Conservation (phyloP, 352 stramenopile species). For the Phytophthora nicotianae region DNA sequence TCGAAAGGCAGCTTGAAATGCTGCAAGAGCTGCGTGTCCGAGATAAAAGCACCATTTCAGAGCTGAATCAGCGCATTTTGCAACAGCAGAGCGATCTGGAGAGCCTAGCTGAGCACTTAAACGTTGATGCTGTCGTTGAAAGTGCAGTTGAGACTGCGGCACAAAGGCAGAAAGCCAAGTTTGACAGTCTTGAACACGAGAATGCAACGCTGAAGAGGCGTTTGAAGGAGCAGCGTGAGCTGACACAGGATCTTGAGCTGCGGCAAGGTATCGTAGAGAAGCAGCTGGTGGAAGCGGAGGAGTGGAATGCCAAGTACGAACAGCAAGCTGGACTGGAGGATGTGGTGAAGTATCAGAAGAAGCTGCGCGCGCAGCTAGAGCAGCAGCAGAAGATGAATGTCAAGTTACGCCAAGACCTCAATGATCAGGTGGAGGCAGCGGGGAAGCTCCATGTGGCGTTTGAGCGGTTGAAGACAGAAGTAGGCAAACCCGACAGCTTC, state of each 20-base stretch:
- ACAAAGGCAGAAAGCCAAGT: conserved; percentile 37
- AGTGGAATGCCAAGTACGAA: conserved; percentile 78
- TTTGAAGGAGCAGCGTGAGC: conserved; percentile 52
- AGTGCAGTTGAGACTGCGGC: conserved; percentile 43
- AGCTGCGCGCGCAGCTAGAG: conserved; percentile 65
- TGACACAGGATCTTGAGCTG: conserved; percentile 62
- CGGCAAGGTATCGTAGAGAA: conserved; percentile 65
- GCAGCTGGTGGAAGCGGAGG: conserved; percentile 56
- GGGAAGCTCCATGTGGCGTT: conserved; percentile 62
- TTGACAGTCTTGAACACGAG: conserved; percentile 35
- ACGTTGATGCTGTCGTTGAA: conserved; percentile 41
- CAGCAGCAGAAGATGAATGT: conserved; percentile 65
- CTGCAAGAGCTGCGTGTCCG: conserved; percentile 71
- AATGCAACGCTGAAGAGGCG: conserved; percentile 48
- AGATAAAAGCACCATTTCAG: conserved; percentile 62
- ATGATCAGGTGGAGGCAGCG: conserved; percentile 63
- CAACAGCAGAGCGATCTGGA: conserved; percentile 69
- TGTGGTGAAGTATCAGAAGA: conserved; percentile 77
- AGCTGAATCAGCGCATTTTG: conserved; percentile 59
- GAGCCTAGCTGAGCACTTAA: conserved; percentile 58
- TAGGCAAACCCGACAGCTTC: conserved; percentile 49
- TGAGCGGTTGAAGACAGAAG: conserved; percentile 63
- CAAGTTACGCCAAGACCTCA: conserved; percentile 62
- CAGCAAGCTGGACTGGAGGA: conserved; percentile 67
- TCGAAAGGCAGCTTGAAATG: conserved; percentile 65